A percentile compares a stretch with the other conserved stretches of the same genome.
These are phyloP conservation scores for Dendryphion nanum DNA, from an alignment of 2,329 filamentous ascomycete species.

Conservation along the genomic window DNA sequence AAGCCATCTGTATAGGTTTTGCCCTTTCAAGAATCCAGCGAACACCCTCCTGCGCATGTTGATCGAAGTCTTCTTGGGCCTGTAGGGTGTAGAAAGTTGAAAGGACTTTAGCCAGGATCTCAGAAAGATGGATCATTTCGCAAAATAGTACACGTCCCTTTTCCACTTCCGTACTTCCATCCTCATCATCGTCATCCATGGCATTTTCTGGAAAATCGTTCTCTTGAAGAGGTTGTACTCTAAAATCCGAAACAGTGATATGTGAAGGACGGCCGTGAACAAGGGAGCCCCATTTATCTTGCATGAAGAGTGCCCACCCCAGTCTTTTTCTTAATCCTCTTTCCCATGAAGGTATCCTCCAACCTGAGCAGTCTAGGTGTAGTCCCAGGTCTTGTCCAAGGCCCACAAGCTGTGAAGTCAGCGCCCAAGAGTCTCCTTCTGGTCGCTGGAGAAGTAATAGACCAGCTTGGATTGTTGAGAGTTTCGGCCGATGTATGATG, in stretches of 20 bases:
- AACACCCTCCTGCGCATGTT: constrained; percentile 44
- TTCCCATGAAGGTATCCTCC: constrained; percentile 65
- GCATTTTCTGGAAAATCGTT: constrained; percentile 45
- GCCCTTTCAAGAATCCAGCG: constrained; percentile 52
- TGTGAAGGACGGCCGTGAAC: constrained; percentile 59
- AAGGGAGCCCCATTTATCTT: constrained; percentile 62
- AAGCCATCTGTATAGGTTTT: constrained; percentile 53
- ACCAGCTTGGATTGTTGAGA: constrained; percentile 42
- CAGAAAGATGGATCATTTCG: constrained; percentile 52
- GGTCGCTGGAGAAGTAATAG: constrained; percentile 38
- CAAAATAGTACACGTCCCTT: constrained; percentile 46
- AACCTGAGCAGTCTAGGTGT: constrained; percentile 58
- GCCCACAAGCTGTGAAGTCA: constrained; percentile 38
- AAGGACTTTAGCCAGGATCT: constrained; percentile 52
- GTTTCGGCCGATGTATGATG: constrained; percentile 39
- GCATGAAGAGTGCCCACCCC: constrained; percentile 65
- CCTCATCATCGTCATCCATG: constrained; percentile 32
- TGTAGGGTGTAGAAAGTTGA: constrained; percentile 53
- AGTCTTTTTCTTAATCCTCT: constrained; percentile 60
- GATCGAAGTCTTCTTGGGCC: constrained; percentile 45
- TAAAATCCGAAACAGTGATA: constrained; percentile 56
- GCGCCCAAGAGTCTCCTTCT: constrained; percentile 30
- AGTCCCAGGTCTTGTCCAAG: constrained; percentile 42
- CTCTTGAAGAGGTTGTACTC: constrained; percentile 46
- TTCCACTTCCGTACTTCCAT: constrained; percentile 34